These are phyloP conservation scores for Podaxis mareebaensis DNA, from an alignment of 768 basidiomycete species.

Conservation along the genomic window DNA sequence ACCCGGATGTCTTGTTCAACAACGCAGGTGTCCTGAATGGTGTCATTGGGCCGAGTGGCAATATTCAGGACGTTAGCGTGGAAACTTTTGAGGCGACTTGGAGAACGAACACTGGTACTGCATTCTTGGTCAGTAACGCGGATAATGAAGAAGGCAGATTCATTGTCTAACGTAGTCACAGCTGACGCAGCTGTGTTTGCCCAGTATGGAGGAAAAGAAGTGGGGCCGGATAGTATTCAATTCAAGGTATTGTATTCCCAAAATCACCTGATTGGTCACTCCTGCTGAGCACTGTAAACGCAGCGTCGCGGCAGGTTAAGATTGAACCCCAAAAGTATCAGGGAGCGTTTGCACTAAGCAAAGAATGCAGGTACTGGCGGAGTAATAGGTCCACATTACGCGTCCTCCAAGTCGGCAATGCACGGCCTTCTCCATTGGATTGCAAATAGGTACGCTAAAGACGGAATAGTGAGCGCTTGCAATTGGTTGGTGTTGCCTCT, in stretches of 20 bases:
- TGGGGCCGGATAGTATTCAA: slow-evolving; percentile 54
- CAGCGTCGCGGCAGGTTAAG: slow-evolving; percentile 47
- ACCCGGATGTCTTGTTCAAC: slow-evolving; percentile 53
- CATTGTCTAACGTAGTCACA: slow-evolving; percentile 18
- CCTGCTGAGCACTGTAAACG: not conserved
- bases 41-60: slow-evolving; percentile 42
- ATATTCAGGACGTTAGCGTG: slow-evolving; percentile 44
- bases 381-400: slow-evolving; percentile 57
- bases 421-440: slow-evolving; percentile 59
- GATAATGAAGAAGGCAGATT: not conserved
- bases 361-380: slow-evolving; percentile 43
- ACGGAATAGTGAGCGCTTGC: slow-evolving; percentile 42
- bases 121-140: slow-evolving; percentile 39
- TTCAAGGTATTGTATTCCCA: slow-evolving; percentile 37
- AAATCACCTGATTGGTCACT: not conserved
- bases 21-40: slow-evolving; percentile 47
- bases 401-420: slow-evolving; percentile 55
- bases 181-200: slow-evolving; percentile 53
- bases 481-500: not conserved
- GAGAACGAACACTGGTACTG: slow-evolving; percentile 48
- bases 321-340: not conserved
- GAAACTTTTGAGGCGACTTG: slow-evolving; percentile 49
- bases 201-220: slow-evolving; percentile 48
- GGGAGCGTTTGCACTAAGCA: not conserved
- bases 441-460: slow-evolving; percentile 48